These are phyloP conservation scores for Chlorella sp. DNA, from an alignment of 139 green algal species.

Conservation along the genomic window DNA sequence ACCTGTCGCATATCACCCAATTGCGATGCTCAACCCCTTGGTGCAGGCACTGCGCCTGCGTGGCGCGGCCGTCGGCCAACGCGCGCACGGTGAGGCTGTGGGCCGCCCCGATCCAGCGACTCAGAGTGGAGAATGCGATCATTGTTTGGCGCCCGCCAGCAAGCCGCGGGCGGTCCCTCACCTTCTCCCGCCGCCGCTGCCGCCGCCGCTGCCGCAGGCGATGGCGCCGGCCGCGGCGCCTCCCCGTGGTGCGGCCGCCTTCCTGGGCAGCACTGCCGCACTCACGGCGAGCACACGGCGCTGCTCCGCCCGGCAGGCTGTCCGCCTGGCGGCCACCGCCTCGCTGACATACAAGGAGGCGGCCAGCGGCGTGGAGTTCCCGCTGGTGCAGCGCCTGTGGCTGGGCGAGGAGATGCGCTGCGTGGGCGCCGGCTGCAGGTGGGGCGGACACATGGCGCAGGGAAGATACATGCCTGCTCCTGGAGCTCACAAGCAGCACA, in stretches of 20 bases:
- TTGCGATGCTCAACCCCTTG: too few species aligned
- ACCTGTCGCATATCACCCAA: too few species aligned
- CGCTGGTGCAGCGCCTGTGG: constrained; percentile 60
- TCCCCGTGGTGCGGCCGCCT: not conserved
- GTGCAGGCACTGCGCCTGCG: too few species aligned
- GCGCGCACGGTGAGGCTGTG: too few species aligned
- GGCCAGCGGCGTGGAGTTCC: constrained; percentile 56
- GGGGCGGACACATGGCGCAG: not conserved
- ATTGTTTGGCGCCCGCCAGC: too few species aligned
- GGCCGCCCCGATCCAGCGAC: too few species aligned
- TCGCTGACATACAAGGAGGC: constrained; percentile 42
- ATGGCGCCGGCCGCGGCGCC: not conserved
- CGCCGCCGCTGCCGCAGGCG: not conserved
- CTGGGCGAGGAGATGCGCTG: constrained; percentile 64
- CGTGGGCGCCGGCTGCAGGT: constrained; percentile 72
- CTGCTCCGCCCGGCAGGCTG: not conserved
- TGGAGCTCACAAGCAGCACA: too few species aligned
- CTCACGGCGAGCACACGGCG: not conserved
- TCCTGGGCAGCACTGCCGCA: not conserved
- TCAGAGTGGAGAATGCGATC: too few species aligned
- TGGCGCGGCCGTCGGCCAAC: too few species aligned
- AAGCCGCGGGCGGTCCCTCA: too few species aligned
- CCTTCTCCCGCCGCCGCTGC: not conserved
- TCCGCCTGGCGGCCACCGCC: not conserved
- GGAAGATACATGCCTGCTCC: too few species aligned